Percentiles rank a stretch among this genome's conserved stretches.
Conservation (phyloP, 1,284 basidiomycete species). For the Sutorius eximius region DNA sequence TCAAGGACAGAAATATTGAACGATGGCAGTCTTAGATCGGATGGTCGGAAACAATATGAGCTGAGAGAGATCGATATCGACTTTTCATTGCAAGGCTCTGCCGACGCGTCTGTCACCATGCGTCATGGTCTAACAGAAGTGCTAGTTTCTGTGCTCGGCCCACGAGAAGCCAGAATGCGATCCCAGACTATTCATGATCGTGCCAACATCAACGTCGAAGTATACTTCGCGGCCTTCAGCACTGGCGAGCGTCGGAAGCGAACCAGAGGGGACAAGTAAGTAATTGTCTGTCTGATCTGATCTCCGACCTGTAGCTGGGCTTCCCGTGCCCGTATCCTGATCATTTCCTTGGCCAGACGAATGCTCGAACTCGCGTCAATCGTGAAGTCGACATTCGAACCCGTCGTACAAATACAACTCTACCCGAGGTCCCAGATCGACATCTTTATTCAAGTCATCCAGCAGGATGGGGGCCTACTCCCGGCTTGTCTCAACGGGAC, state of each 20-base stretch:
- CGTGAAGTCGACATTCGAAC: slow-evolving; percentile 93
- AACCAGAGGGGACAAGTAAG: slow-evolving; percentile 85
- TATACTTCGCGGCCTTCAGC: slow-evolving; percentile 85
- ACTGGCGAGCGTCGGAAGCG: slow-evolving; percentile 76
- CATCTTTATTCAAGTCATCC: slow-evolving; percentile 88
- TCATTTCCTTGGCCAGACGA: slow-evolving; percentile 55
- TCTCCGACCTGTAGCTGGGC: neutral
- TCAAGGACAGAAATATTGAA: slow-evolving; percentile 89
- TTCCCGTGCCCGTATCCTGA: slow-evolving; percentile 6
- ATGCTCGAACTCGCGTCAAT: slow-evolving; percentile 84
- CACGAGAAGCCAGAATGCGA: slow-evolving; percentile 80
- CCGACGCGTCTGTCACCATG: slow-evolving; percentile 85
- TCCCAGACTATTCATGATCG: slow-evolving; percentile 79
- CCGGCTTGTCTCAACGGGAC: slow-evolving; percentile 94
- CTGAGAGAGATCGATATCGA: slow-evolving; percentile 82
- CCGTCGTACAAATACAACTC: slow-evolving; percentile 86
- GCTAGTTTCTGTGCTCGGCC: slow-evolving; percentile 86
- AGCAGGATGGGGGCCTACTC: slow-evolving; percentile 93
- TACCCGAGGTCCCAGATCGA: slow-evolving; percentile 96
- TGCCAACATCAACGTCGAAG: slow-evolving; percentile 83
- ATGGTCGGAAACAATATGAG: slow-evolving; percentile 89
- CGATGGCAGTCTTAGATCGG: slow-evolving; percentile 85
- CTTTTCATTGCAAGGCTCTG: slow-evolving; percentile 71
- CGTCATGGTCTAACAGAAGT: slow-evolving; percentile 91
- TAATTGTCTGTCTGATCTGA: slow-evolving; percentile 15